Base-by-base conservation (phyloP, 495 filamentous ascomycete species). In the Xylaria palmicola region DNA sequence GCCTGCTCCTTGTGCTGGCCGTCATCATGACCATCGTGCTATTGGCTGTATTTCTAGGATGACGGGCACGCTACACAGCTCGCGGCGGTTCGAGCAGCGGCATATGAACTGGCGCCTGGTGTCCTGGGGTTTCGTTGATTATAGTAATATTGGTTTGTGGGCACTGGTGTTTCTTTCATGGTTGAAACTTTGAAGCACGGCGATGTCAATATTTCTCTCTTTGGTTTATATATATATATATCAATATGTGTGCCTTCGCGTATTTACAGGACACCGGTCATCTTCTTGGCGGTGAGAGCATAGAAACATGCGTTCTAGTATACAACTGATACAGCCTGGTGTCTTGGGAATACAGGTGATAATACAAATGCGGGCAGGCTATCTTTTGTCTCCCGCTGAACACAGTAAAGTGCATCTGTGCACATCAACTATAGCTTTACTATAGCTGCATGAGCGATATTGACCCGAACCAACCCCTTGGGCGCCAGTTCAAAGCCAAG, bases 21-120 rank as follows among this genome's bases (percentile, higher is more conserved):
- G 83, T 98, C 26, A 92, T 99, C 54, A 73, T 97, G 62, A 85
- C 88, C 9, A 90, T 99, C 57, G 87, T 99, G 30, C 78, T 99
- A 45, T 76, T 98, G 60, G 94, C 95, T 17, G 89, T 91, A 43
- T 83, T 86, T 57, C 68, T 93, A 64, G 88, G 88, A 43, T 89
- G 66, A 77, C 19, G 40, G 36, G 30, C 6, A 6, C 26, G 29
- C 0, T 27, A 41, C 17, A 19, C 17, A 44, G 4, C 4, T 44
- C 10, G 41, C 22, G 41, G 41, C 41, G 19, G 3, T 34, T 45
- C 6, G 5, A 9, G 22, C n/a, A n/a, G n/a, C 24, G 45, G 57
- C 48, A 52, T 52, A 32, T 39, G 36, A 6, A 43, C 7, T 52
- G 57, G 57, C 48, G 57, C 44, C 36, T 50, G 57, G 57, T 29